Conservation (phyloP, 768 basidiomycete species). For the Tricholoma flavovirens region DNA sequence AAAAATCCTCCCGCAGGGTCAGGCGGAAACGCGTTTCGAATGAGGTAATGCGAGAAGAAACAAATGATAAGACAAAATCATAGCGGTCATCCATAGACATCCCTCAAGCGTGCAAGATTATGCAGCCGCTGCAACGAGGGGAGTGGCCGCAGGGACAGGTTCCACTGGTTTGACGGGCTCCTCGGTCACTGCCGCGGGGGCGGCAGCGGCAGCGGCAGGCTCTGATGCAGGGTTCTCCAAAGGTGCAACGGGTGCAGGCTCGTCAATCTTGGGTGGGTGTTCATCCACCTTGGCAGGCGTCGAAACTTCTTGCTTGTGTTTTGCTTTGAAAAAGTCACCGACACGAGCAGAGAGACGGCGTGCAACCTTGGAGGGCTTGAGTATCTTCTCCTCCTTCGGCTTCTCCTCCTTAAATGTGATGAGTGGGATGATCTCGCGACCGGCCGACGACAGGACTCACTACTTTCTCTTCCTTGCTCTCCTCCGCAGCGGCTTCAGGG, state of each 20-base stretch:
- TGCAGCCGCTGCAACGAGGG: slow-evolving; percentile 77
- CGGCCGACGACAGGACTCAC: slow-evolving; percentile 25
- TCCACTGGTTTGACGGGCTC: slow-evolving; percentile 33
- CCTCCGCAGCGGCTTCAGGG: slow-evolving; percentile 32
- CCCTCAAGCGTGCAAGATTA: slow-evolving; percentile 34
- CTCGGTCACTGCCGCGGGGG: slow-evolving; percentile 25
- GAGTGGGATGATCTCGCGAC: background rate
- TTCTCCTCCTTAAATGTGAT: slow-evolving; percentile 32
- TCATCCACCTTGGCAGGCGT: slow-evolving; percentile 82
- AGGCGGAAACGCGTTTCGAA: slow-evolving; percentile 1
- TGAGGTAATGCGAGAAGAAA: slow-evolving; percentile 23
- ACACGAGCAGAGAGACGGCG: slow-evolving; percentile 85
- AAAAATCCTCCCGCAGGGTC: background rate
- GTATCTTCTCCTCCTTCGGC: slow-evolving; percentile 41
- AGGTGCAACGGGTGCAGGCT: slow-evolving; percentile 76
- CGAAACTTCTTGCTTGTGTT: slow-evolving; percentile 56
- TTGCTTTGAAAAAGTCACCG: slow-evolving; percentile 76
- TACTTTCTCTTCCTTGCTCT: slow-evolving; percentile 62
- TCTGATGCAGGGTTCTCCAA: slow-evolving; percentile 72
- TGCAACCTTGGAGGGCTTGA: slow-evolving; percentile 57
- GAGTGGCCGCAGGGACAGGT: slow-evolving; percentile 47
- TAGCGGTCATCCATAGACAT: slow-evolving; percentile 43
- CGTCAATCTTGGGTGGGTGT: slow-evolving; percentile 84
- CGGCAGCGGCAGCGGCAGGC: slow-evolving; percentile 28
- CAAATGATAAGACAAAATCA: slow-evolving; percentile 25